A percentile compares a stretch with the other conserved stretches of the same genome.
Evolutionary conservation across 192 early-diverging fungal genomes (phyloP).

Genomic region (Gaertneriomyces semiglobifer): DNA sequence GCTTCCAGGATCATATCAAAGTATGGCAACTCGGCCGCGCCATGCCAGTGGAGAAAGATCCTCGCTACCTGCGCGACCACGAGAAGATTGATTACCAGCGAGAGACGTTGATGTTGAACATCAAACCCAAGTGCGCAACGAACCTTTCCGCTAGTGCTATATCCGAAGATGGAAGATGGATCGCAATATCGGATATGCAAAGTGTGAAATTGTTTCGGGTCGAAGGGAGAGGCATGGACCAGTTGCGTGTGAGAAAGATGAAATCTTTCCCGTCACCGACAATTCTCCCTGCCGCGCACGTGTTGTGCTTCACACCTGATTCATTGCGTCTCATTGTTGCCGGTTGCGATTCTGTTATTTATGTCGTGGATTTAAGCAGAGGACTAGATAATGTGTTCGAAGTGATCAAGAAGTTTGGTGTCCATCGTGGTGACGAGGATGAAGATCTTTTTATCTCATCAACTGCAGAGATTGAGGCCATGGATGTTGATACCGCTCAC

Average conservation of each 20-base stretch:
- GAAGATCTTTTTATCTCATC: conserved; percentile 37
- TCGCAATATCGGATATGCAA: conserved; percentile 78
- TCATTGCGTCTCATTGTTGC: conserved; percentile 72
- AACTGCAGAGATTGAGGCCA: conserved; percentile 35
- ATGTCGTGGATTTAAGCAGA: conserved; percentile 69
- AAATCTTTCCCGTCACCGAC: background rate
- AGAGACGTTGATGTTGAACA: conserved; percentile 67
- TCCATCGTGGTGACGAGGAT: conserved; percentile 55
- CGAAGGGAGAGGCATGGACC: background rate
- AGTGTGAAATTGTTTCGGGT: conserved; percentile 41
- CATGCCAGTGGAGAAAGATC: conserved; percentile 1
- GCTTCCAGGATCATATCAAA: conserved; percentile 66
- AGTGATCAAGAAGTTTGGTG: conserved; percentile 62
- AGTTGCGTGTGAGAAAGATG: background rate
- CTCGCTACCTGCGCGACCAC: conserved; percentile 1
- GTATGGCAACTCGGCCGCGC: conserved; percentile 79
- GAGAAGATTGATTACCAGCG: conserved; percentile 39
- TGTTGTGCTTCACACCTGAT: conserved; percentile 76
- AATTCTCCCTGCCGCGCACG: conserved; percentile 42
- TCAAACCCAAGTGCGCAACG: conserved; percentile 70
- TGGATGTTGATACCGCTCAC: conserved; percentile 20
- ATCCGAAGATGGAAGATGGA: conserved; percentile 76
- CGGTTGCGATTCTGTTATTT: conserved; percentile 70
- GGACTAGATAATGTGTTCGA: conserved; percentile 57
- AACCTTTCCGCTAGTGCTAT: conserved; percentile 71